These are phyloP conservation scores for Colletotrichum sp. DNA, from an alignment of 2,329 filamentous ascomycete species.

Conservation along the genomic window DNA sequence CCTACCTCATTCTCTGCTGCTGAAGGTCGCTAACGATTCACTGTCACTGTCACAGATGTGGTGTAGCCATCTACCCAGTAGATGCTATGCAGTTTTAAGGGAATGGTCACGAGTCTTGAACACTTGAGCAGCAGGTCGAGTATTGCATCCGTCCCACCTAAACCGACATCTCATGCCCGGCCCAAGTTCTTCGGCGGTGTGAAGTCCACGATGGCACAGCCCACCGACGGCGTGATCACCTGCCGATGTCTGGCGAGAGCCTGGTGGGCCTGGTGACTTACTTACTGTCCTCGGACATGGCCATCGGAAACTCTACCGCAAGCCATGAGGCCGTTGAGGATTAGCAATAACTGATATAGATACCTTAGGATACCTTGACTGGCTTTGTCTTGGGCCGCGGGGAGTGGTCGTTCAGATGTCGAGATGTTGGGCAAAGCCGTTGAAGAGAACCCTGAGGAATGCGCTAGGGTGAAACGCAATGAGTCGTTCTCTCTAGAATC, in stretches of 20 bases:
- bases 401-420: background rate
- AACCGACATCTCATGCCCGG: background rate
- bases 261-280: constrained; percentile 10
- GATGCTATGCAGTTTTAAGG: background rate
- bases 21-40: background rate
- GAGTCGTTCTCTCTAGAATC: background rate
- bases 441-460: constrained; percentile 5
- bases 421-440: background rate
- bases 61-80: background rate
- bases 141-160: background rate
- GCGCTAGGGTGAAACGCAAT: constrained; percentile 14
- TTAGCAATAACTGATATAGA: background rate
- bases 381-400: background rate
- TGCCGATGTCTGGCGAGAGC: background rate
- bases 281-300: background rate
- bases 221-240: constrained; percentile 7
- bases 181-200: background rate
- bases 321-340: background rate
- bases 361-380: background rate
- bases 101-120: background rate
- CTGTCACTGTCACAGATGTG: background rate
- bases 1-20: background rate
- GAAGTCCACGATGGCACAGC: constrained; percentile 3
- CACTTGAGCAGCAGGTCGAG: background rate
- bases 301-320: background rate